These are phyloP conservation scores for Histomonas meleagridis DNA, from an alignment of 208 protist species.

Conservation along the genomic window DNA sequence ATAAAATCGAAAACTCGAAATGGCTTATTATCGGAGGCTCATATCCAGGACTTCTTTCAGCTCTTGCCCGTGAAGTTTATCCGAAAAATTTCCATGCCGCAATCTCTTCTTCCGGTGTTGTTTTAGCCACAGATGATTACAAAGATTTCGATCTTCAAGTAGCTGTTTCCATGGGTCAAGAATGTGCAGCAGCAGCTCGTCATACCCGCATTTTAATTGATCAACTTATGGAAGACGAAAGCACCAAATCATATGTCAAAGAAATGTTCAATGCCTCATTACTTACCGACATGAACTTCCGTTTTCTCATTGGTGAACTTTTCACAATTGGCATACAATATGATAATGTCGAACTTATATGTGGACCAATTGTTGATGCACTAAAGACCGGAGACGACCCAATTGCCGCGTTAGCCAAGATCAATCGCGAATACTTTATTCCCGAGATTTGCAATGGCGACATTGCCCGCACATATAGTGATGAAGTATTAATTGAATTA, in stretches of 20 bases:
- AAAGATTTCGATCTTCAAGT: background rate
- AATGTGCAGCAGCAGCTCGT: background rate
- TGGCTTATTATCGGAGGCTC: background rate
- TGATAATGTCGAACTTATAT: background rate
- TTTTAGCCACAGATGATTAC: background rate
- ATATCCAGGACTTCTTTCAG: background rate
- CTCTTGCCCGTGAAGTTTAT: background rate
- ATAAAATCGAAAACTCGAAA: background rate
- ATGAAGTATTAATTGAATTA: background rate
- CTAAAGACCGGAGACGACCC: background rate
- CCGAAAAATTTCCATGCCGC: background rate
- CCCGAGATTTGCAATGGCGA: background rate
- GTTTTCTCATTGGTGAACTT: background rate
- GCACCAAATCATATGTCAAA: background rate
- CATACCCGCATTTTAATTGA: background rate
- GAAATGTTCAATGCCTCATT: background rate
- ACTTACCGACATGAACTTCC: background rate
- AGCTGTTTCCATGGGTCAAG: background rate
- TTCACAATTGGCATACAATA: background rate
- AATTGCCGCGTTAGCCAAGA: background rate
- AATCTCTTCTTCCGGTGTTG: constrained; percentile 9
- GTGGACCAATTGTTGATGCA: background rate
- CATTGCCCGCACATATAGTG: background rate
- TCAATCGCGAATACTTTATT: background rate
- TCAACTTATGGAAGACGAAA: background rate